phyloP scores from a whole-genome alignment of 257 asterid genomes.

The Avicennia marina region DNA sequence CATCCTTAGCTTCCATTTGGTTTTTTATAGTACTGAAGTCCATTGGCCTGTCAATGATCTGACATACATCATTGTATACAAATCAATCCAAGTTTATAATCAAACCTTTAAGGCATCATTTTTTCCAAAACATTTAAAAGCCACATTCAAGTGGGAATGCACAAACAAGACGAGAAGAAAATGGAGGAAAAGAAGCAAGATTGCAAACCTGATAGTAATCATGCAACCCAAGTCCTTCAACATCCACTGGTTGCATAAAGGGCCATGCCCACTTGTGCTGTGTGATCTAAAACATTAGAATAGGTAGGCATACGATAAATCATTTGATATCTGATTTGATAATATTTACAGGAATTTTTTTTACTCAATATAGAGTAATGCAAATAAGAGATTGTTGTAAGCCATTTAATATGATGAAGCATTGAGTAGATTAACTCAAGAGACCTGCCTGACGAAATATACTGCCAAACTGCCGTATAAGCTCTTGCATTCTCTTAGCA shows the following conservation, averaged over 20 bases:
- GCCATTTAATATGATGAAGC: not conserved
- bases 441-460: slow-evolving; percentile 77
- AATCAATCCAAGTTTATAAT: slow-evolving; percentile 27
- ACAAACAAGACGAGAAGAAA: not conserved
- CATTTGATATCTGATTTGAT: not conserved
- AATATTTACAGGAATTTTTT: not conserved
- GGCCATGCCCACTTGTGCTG: slow-evolving; percentile 99
- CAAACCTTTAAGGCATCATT: slow-evolving; percentile 2
- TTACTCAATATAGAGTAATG: not conserved
- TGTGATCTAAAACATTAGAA: slow-evolving; percentile 55
- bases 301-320: not conserved
- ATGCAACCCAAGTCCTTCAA: slow-evolving; percentile 85
- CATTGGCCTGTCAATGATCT: slow-evolving; percentile 99
- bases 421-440: slow-evolving; percentile 19
- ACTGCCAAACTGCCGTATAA: slow-evolving; percentile 91
- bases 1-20: slow-evolving; percentile 97
- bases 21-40: slow-evolving; percentile 95
- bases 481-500: slow-evolving; percentile 95
- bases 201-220: slow-evolving; percentile 73
- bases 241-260: slow-evolving; percentile 96
- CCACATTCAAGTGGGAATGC: not conserved
- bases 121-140: slow-evolving; percentile 11
- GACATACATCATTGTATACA: slow-evolving; percentile 34
- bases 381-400: not conserved
- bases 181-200: not conserved